Conservation (phyloP, 2,329 filamentous ascomycete genomes). For the Coniochaeta sp. region DNA sequence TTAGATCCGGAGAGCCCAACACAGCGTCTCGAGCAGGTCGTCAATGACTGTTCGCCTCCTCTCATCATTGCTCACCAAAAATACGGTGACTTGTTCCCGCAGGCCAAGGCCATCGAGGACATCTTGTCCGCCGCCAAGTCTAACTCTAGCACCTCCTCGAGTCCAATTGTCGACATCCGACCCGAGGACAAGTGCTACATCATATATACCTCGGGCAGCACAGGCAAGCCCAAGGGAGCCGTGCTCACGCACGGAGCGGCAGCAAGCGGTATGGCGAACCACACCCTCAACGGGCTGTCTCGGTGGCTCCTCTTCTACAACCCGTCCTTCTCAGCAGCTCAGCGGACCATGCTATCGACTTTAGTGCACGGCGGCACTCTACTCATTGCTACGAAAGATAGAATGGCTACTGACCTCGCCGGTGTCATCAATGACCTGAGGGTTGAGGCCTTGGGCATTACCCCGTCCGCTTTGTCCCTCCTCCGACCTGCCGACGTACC, state of each 20-base stretch:
- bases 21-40: conserved; percentile 12
- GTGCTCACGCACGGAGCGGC: conserved; percentile 5
- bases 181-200: conserved; percentile 3
- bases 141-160: not conserved
- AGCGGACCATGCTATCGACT: not conserved
- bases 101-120: not conserved
- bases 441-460: conserved; percentile 7
- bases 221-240: conserved; percentile 9
- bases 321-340: not conserved
- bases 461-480: conserved; percentile 11
- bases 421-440: not conserved
- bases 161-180: not conserved
- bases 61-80: conserved; percentile 6
- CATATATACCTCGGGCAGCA: conserved; percentile 7
- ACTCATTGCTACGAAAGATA: not conserved
- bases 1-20: conserved; percentile 13
- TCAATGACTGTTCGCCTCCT: conserved; percentile 8
- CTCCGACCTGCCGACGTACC: conserved; percentile 10
- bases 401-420: not conserved
- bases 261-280: conserved; percentile 10
- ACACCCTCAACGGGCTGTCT: not conserved
- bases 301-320: not conserved
- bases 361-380: not conserved
- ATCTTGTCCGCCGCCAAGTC: not conserved
- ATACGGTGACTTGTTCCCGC: conserved; percentile 2